These are phyloP conservation scores for Hysterium pulicare DNA, from an alignment of 2,329 filamentous ascomycete species.

Conservation along the genomic window DNA sequence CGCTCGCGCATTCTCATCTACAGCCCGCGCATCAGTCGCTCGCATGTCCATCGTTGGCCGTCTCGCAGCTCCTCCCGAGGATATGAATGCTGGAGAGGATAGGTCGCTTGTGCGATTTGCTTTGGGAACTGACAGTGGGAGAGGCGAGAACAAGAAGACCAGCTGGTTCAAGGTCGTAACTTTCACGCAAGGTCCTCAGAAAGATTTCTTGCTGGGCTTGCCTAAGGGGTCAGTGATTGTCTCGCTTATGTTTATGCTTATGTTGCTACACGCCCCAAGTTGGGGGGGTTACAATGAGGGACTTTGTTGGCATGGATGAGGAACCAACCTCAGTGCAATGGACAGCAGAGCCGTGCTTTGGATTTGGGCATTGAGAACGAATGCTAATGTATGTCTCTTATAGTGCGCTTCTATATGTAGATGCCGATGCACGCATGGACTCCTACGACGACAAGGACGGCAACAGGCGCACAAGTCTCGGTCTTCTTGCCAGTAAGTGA, in stretches of 20 bases:
- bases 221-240: conserved; percentile 71
- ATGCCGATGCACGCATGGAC: conserved; percentile 71
- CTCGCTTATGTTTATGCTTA: too few relatives aligned
- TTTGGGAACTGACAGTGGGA: conserved; percentile 66
- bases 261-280: too few relatives aligned
- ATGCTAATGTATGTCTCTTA: conserved; percentile 8
- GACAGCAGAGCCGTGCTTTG: too few relatives aligned
- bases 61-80: conserved; percentile 75
- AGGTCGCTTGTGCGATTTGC: conserved; percentile 73
- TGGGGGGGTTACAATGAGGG: too few relatives aligned
- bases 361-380: background rate
- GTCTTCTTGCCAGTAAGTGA: conserved; percentile 74
- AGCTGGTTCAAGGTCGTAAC: conserved; percentile 81
- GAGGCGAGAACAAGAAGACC: conserved; percentile 67
- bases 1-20: conserved; percentile 73
- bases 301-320: too few relatives aligned
- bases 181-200: conserved; percentile 68
- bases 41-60: conserved; percentile 85
- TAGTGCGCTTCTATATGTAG: conserved; percentile 76
- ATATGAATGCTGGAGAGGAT: conserved; percentile 69
- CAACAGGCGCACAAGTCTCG: conserved; percentile 62
- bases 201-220: conserved; percentile 69
- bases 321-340: background rate
- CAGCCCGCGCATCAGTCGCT: conserved; percentile 61
- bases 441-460: conserved; percentile 65